Evolutionary conservation across 2,329 filamentous ascomycete genomes (phyloP).

Genomic region (Fusarium sarcochroum): DNA sequence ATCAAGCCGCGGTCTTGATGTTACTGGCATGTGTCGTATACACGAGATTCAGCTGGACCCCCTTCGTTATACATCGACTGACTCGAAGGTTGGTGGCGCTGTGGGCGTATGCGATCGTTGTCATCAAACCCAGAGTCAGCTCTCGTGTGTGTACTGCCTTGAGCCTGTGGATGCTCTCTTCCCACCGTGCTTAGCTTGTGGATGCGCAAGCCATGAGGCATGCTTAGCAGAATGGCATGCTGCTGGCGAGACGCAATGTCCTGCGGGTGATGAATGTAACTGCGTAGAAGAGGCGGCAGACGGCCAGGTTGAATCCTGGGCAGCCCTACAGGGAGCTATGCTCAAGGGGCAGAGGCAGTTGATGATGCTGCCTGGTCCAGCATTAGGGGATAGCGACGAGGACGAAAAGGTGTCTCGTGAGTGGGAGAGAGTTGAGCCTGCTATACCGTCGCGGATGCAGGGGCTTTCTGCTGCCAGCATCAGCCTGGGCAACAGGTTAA

Average conservation of each 20-base stretch:
- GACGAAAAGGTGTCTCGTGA: conserved; percentile 45
- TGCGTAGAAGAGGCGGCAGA: conserved; percentile 70
- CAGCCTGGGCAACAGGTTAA: conserved; percentile 64
- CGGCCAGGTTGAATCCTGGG: conserved; percentile 73
- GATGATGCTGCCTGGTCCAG: conserved; percentile 49
- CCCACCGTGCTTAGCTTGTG: conserved; percentile 72
- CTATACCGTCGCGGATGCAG: conserved; percentile 43
- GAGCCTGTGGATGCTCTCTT: conserved; percentile 73
- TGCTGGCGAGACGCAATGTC: conserved; percentile 69
- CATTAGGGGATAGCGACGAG: conserved; percentile 49
- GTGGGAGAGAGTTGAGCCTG: conserved; percentile 50
- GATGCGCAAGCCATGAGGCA: conserved; percentile 71
- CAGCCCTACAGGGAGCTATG: conserved; percentile 60
- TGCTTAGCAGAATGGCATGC: conserved; percentile 73
- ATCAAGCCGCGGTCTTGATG: conserved; percentile 71
- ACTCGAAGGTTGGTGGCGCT: conserved; percentile 60
- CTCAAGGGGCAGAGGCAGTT: conserved; percentile 50
- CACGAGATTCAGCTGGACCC: conserved; percentile 75
- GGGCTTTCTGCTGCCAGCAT: conserved; percentile 58
- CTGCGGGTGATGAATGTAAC: conserved; percentile 75
- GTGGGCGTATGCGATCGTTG: conserved; percentile 67
- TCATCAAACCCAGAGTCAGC: conserved; percentile 67
- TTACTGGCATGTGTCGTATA: conserved; percentile 73
- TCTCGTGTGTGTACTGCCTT: conserved; percentile 73
- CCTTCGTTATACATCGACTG: conserved; percentile 61